Evolutionary conservation across 768 basidiomycete species (phyloP).

Genomic region (Boletus patriciae): DNA sequence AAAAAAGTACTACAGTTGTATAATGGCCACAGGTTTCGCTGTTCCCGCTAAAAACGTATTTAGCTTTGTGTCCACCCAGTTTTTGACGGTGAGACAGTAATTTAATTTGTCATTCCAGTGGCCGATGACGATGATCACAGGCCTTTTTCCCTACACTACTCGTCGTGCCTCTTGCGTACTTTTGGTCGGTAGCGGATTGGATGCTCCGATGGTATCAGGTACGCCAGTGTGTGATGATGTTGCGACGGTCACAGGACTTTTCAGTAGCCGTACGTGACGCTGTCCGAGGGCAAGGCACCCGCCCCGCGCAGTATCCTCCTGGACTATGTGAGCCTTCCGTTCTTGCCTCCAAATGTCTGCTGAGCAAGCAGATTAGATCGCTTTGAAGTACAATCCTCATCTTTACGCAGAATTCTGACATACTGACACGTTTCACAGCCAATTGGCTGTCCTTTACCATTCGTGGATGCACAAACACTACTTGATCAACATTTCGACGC

Average conservation of each 20-base stretch:
- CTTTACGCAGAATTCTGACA: neutral
- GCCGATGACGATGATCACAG: conserved; percentile 31
- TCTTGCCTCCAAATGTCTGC: neutral
- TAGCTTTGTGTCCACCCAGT: conserved; percentile 45
- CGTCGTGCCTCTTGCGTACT: conserved; percentile 48
- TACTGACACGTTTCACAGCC: conserved; percentile 35
- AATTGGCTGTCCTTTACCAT: conserved; percentile 41
- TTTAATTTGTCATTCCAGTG: neutral
- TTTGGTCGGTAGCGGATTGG: conserved; percentile 56
- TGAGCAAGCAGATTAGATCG: conserved; percentile 36
- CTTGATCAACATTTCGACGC: conserved; percentile 51
- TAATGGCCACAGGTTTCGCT: conserved; percentile 45
- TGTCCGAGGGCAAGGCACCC: conserved; percentile 51
- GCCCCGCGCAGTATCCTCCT: conserved; percentile 63
- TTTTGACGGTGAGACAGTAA: conserved; percentile 40
- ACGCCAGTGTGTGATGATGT: conserved; percentile 13
- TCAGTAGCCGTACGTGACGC: conserved; percentile 58
- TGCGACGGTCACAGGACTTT: conserved; percentile 5
- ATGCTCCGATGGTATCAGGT: conserved; percentile 60
- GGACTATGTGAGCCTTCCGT: conserved; percentile 53
- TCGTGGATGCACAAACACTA: conserved; percentile 54
- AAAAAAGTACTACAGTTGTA: neutral
- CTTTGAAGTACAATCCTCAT: conserved; percentile 38
- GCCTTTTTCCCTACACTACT: conserved; percentile 58
- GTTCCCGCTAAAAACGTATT: conserved; percentile 54